Evolutionary conservation across 345 rosid genomes (phyloP), one percentile per base, ranked within the genome.

Genomic region (Acer campestre): DNA sequence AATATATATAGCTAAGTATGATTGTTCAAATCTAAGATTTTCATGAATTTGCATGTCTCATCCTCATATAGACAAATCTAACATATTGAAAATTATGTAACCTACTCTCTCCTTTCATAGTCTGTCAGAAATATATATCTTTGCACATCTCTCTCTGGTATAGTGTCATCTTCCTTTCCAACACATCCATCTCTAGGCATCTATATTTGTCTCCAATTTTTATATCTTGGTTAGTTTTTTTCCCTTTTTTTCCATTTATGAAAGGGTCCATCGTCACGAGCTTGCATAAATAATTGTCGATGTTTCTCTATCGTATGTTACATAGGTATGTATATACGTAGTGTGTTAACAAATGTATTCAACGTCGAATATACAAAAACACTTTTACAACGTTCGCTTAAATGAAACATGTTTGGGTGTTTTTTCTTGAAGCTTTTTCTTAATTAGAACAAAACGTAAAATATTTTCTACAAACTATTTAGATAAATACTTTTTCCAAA

Each of bases 41-140:
- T 61, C 49, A 53, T 53, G n/a, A 53, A 16, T 53, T 62, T 73
- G 68, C 76, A 16, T 73, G 59, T 73, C 76, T 61, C 31, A 61
- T 11, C 46, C 16, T 29, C 23, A 25, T 70, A 48, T 25, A 3
- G 73, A 51, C 29, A 49, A 49, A 55, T 14, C 20, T 53, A 49
- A 66, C 23, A 42, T 23, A 23, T 73, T 61, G 59, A 25, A 61
- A 44, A 46, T 73, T 17, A 61, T 61, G 58, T 44, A 61, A 44
- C 76, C 76, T 73, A 61, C 76, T 22, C 68, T 64, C 67, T 61
- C 58, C 68, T 62, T 61, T 62, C 40, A 14, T 22, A 40, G 53
- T 73, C 67, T 73, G 14, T 73, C 67, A 73, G 56, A 61, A 44
- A 44, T 49, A 13, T 16, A 16, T 53, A 53, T 53, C 68, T 61